Evolutionary conservation across 352 stramenopile species (phyloP).

Genomic region (Pythium aquatile): DNA sequence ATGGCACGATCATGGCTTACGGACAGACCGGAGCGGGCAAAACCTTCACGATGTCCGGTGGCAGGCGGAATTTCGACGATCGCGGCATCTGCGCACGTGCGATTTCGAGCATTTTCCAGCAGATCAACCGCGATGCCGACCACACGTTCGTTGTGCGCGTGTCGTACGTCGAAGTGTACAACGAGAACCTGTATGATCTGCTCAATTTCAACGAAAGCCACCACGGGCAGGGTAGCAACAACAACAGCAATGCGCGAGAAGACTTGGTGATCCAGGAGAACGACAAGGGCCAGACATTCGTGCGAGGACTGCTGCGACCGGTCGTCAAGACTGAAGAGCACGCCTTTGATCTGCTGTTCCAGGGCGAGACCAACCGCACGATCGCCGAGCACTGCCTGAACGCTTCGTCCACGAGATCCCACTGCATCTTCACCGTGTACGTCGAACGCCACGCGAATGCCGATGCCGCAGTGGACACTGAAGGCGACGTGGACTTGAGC

Average conservation of each 20-base stretch:
- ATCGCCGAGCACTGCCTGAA: conserved; percentile 84
- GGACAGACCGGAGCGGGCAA: conserved; percentile 75
- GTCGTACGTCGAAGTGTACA: conserved; percentile 90
- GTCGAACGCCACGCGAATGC: conserved; percentile 43
- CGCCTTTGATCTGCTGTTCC: conserved; percentile 75
- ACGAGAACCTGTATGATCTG: conserved; percentile 87
- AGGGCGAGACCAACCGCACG: conserved; percentile 71
- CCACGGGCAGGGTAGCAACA: conserved; percentile 12
- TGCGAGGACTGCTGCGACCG: conserved; percentile 53
- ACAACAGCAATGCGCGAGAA: conserved; percentile 18
- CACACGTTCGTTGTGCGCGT: conserved; percentile 57
- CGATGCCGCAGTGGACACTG: conserved; percentile 15
- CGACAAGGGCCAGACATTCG: conserved; percentile 62
- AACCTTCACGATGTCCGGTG: conserved; percentile 71
- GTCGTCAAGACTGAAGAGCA: conserved; percentile 66
- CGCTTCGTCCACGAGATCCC: conserved; percentile 66
- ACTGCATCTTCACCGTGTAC: conserved; percentile 83
- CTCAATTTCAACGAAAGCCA: conserved; percentile 38
- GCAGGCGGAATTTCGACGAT: conserved; percentile 54
- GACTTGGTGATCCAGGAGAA: conserved; percentile 63
- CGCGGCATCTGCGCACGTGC: conserved; percentile 59
- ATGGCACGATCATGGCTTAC: conserved; percentile 76
- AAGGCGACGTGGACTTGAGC: conserved; percentile 7
- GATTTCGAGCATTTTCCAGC: conserved; percentile 56
- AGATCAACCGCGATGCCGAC: conserved; percentile 43